Evolutionary conservation across 768 basidiomycete species (phyloP).

Genomic region (Saitozyma podzolica): DNA sequence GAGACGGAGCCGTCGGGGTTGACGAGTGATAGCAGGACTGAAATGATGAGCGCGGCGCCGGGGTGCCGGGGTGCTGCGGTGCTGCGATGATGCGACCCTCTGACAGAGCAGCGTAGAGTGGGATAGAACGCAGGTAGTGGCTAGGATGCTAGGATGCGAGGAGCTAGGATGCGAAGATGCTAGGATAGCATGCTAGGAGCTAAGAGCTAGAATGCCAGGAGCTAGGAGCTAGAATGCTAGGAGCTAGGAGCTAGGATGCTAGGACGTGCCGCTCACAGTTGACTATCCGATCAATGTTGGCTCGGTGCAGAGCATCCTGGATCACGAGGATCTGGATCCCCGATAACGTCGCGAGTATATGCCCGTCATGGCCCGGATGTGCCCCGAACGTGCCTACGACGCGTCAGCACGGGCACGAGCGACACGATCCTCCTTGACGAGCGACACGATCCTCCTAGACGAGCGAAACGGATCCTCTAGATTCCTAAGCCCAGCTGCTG

Average conservation of each 20-base stretch:
- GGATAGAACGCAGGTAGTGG: neutral
- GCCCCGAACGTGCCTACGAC: constrained; percentile 80
- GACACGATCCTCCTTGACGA: neutral
- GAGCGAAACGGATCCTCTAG: too few species aligned
- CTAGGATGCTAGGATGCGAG: neutral
- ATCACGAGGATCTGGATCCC: constrained; percentile 89
- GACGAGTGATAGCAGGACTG: constrained; percentile 82
- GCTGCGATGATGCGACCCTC: too few species aligned
- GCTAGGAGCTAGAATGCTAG: neutral
- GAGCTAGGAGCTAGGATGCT: neutral
- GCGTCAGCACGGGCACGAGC: constrained; percentile 1
- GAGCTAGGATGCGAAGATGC: neutral
- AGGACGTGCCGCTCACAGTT: constrained; percentile 62
- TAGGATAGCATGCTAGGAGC: neutral
- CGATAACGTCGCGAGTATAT: constrained; percentile 80
- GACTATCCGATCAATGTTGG: constrained; percentile 69
- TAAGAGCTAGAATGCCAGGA: neutral
- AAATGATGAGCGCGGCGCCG: too few species aligned
- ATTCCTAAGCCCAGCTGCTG: too few species aligned
- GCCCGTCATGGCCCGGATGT: constrained; percentile 89
- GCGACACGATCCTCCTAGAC: too few species aligned
- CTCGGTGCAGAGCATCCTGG: constrained; percentile 72
- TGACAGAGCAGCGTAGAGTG: too few species aligned
- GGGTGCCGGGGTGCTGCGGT: too few species aligned
- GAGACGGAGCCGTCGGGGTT: constrained; percentile 77